These are phyloP conservation scores for Fusarium scirpi DNA, from an alignment of 2,329 filamentous ascomycete genomes.

Conservation along the genomic window DNA sequence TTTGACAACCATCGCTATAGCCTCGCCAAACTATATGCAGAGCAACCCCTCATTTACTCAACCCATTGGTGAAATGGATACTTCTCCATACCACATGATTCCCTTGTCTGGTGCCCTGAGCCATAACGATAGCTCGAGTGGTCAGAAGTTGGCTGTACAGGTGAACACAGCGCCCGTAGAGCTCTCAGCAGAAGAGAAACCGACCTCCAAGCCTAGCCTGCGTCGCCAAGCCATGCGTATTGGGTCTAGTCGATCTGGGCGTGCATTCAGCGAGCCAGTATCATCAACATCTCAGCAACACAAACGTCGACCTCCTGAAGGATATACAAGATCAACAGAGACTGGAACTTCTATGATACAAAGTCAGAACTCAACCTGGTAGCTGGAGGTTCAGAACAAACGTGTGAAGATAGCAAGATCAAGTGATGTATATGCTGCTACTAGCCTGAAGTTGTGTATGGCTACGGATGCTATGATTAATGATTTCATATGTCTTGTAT, in stretches of 20 bases:
- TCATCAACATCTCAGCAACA: neutral
- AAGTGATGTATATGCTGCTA: neutral
- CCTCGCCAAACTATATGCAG: neutral
- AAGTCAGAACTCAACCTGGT: neutral
- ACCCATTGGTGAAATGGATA: constrained; percentile 27
- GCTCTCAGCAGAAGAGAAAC: constrained; percentile 2
- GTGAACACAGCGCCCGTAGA: constrained; percentile 25
- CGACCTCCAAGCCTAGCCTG: neutral
- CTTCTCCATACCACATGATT: constrained; percentile 18
- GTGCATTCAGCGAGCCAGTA: neutral
- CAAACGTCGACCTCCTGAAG: neutral
- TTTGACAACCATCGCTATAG: constrained; percentile 11
- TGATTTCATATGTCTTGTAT: neutral
- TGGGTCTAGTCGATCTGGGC: neutral
- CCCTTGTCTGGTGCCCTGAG: neutral
- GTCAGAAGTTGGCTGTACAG: constrained; percentile 11
- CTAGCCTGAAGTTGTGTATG: neutral
- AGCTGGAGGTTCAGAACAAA: neutral
- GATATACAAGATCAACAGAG: neutral
- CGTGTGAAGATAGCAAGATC: neutral
- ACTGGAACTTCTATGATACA: neutral
- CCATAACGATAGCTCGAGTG: neutral
- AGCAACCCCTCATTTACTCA: neutral
- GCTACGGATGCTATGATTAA: neutral
- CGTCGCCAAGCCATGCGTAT: neutral